Conservation (phyloP, 148 eudicot species). For the Vaccinium myrtillus region DNA sequence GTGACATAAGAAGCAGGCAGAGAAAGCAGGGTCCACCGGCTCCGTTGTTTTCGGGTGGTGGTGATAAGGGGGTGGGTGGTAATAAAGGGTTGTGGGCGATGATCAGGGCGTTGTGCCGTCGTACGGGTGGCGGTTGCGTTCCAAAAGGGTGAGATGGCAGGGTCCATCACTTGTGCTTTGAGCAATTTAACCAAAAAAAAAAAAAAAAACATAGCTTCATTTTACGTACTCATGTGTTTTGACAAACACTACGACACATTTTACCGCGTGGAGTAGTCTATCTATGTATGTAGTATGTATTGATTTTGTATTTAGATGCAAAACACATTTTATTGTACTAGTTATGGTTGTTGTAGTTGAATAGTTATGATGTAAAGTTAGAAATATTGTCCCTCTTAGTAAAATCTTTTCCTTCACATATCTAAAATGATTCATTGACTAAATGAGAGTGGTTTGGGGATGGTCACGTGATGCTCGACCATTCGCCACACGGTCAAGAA, state of each 20-base stretch:
- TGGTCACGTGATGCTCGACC: background rate
- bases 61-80: background rate
- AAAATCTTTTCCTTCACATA: background rate
- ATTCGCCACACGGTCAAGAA: background rate
- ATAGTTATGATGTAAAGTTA: background rate
- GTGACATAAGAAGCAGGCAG: slow-evolving; percentile 14
- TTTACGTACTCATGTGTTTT: background rate
- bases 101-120: slow-evolving; percentile 8
- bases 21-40: background rate
- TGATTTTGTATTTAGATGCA: background rate
- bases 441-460: background rate
- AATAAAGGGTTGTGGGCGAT: slow-evolving; percentile 13
- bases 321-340: background rate
- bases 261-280: background rate
- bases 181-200: too few species aligned
- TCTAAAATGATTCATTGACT: background rate
- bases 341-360: background rate
- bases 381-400: background rate
- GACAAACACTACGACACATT: too few species aligned
- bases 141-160: background rate
- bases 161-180: too few species aligned
- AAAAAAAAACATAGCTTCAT: too few species aligned
- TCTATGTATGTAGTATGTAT: too few species aligned
- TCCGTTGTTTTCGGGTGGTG: background rate
- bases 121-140: background rate